Conservation (phyloP, 2,329 filamentous ascomycete species). For the Ceratocystis smalleyi region DNA sequence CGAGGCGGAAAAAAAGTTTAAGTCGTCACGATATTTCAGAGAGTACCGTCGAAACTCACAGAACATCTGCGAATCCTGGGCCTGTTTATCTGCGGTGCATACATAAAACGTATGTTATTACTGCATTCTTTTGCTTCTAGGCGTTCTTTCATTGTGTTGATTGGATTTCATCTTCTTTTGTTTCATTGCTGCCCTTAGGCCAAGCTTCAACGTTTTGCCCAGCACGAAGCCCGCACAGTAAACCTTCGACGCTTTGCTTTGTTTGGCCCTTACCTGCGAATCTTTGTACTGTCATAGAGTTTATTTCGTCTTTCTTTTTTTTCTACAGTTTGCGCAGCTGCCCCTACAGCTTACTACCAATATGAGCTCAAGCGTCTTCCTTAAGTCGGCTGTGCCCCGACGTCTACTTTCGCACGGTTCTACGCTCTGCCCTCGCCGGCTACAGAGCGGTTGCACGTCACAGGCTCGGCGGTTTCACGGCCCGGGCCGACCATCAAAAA, state of each 20-base stretch:
- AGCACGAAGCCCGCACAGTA: too few relatives aligned
- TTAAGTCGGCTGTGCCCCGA: conserved; percentile 32
- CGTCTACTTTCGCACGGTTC: conserved; percentile 30
- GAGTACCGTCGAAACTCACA: conserved; percentile 13
- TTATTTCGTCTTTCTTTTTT: not conserved
- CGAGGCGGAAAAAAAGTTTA: conserved; percentile 10
- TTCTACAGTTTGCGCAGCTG: not conserved
- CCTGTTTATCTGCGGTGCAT: not conserved
- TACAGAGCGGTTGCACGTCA: conserved; percentile 25
- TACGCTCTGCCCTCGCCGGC: conserved; percentile 29
- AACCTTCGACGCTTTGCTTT: too few relatives aligned
- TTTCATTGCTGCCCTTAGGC: too few relatives aligned
- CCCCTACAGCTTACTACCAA: conserved; percentile 17
- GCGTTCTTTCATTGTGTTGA: not conserved
- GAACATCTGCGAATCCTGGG: conserved; percentile 14
- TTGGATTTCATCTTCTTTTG: too few relatives aligned
- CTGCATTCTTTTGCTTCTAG: conserved; percentile 6
- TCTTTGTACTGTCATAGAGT: not conserved
- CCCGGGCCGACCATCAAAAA: conserved; percentile 5
- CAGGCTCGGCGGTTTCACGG: conserved; percentile 24
- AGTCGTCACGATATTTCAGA: conserved; percentile 11
- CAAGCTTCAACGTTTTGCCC: too few relatives aligned
- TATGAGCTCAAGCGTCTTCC: conserved; percentile 35
- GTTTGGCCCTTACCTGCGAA: too few relatives aligned
- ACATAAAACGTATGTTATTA: not conserved